Conservation (phyloP, 108 stramenopile genomes). For the Skeletonema marinoi region DNA sequence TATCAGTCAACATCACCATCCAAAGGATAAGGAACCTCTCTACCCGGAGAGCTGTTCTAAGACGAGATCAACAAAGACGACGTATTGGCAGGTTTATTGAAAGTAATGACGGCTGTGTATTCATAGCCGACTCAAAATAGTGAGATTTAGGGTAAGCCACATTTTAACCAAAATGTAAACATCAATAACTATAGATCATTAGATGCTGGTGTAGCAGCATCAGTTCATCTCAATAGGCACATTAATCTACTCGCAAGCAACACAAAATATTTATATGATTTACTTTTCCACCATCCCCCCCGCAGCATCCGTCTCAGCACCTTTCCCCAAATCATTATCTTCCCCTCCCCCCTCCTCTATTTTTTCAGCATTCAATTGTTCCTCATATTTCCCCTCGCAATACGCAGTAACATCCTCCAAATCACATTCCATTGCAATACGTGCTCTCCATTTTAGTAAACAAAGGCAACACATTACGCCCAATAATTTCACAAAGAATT, state of each 20-base stretch:
- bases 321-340: neutral
- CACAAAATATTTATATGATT: neutral
- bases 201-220: neutral
- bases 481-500: conserved; percentile 7
- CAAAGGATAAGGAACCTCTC: conserved; percentile 13
- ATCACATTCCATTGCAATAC: conserved; percentile 15
- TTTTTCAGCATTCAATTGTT: neutral
- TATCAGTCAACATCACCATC: conserved; percentile 22
- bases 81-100: conserved; percentile 22
- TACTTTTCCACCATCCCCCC: neutral
- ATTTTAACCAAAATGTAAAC: neutral
- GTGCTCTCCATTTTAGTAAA: conserved; percentile 1
- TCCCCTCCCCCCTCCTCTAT: conserved; percentile 11
- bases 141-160: neutral
- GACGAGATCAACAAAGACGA: conserved; percentile 12
- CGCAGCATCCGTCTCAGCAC: neutral
- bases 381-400: conserved; percentile 3
- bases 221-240: neutral
- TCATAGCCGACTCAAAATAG: neutral
- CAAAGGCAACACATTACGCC: conserved; percentile 4
- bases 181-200: neutral
- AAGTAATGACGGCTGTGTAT: neutral
- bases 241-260: neutral
- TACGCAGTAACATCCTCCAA: conserved; percentile 6
- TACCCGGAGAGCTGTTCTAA: conserved; percentile 10